Conservation (phyloP, 176 grass and related monocot genomes). For the Bromus sterilis region DNA sequence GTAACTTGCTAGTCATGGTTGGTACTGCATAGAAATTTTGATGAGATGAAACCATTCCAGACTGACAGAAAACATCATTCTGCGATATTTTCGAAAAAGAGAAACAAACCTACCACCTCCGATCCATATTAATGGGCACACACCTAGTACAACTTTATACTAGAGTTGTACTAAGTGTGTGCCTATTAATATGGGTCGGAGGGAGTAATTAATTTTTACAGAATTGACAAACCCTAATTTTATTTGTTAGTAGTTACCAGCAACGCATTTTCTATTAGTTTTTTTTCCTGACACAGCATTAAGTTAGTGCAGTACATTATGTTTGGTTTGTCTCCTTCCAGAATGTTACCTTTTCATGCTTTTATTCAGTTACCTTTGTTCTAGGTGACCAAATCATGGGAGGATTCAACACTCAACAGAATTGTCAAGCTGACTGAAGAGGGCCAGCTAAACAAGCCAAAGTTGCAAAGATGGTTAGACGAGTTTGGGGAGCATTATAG, state of each 20-base stretch:
- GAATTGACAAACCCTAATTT: background rate
- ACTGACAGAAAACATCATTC: background rate
- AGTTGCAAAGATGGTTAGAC: slow-evolving; percentile 95
- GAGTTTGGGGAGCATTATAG: slow-evolving; percentile 95
- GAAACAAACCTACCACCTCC: background rate
- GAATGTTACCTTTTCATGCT: slow-evolving; percentile 14
- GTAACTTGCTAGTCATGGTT: background rate
- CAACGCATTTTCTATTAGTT: background rate
- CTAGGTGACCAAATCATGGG: slow-evolving; percentile 95
- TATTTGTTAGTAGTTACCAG: background rate
- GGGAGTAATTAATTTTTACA: background rate
- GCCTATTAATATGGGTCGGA: no score
- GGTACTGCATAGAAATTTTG: background rate
- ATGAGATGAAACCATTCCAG: background rate
- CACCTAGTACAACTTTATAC: no score
- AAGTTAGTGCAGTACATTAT: background rate
- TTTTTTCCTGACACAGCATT: background rate
- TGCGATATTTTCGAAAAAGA: background rate
- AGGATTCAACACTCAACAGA: slow-evolving; percentile 93
- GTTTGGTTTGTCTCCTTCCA: background rate
- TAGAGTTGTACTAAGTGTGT: no score
- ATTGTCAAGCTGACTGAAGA: slow-evolving; percentile 89
- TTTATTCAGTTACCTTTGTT: slow-evolving; percentile 26
- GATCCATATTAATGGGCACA: no score
- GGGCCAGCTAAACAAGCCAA: slow-evolving; percentile 95